These are phyloP conservation scores for Aspergillus spinulosporus DNA, from an alignment of 2,329 filamentous ascomycete species.

Conservation along the genomic window DNA sequence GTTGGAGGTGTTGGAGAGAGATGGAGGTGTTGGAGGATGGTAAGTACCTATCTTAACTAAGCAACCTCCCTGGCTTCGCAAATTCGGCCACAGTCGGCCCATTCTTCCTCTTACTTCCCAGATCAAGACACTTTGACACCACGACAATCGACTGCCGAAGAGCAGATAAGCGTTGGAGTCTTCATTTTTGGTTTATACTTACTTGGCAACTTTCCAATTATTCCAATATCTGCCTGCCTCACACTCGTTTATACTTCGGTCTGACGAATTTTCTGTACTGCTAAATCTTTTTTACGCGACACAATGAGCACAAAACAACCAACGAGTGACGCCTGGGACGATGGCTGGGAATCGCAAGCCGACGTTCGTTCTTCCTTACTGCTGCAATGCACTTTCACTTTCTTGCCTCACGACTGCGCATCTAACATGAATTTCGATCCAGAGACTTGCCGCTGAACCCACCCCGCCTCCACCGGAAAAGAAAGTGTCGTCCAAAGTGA, in stretches of 20 bases:
- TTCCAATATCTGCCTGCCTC: not conserved
- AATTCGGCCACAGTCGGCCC: constrained; percentile 8
- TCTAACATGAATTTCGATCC: constrained; percentile 16
- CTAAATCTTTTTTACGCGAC: constrained; percentile 1
- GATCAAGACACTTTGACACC: not conserved
- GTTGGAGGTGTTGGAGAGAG: not conserved
- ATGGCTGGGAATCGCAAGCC: constrained; percentile 82
- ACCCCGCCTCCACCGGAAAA: constrained; percentile 44
- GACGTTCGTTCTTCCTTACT: constrained; percentile 54
- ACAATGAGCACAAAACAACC: constrained; percentile 49
- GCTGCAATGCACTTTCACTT: not conserved
- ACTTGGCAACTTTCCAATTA: not conserved
- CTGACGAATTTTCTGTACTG: constrained; percentile 14
- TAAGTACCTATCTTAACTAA: constrained; percentile 14
- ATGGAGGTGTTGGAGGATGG: not conserved
- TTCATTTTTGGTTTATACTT: constrained; percentile 7
- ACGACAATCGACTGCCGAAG: not conserved
- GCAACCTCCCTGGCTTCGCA: constrained; percentile 9
- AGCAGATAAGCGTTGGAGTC: constrained; percentile 1
- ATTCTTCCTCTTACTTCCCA: constrained; percentile 4
- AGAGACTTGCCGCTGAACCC: constrained; percentile 44
- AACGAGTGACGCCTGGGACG: constrained; percentile 75
- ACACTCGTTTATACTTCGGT: constrained; percentile 2
- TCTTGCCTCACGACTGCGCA: not conserved
- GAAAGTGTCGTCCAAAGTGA: constrained; percentile 56